Evolutionary conservation across 1,284 basidiomycete species (phyloP).

Genomic region (Ganoderma meredithae): DNA sequence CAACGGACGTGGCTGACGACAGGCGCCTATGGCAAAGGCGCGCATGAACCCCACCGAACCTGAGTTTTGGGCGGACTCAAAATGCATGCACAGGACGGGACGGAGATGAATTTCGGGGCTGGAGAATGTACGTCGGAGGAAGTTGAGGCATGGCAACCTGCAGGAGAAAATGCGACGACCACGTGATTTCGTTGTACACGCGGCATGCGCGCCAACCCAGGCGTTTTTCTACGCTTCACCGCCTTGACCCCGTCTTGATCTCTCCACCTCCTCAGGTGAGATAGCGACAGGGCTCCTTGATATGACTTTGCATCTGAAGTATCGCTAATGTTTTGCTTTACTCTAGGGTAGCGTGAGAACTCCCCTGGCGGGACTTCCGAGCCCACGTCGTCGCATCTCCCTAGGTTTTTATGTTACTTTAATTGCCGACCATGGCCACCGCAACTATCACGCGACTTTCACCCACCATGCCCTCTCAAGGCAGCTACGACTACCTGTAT

Average conservation of each 20-base stretch:
- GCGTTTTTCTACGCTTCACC: background rate
- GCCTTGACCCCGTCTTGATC: background rate
- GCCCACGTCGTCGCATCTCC: slow-evolving; percentile 1
- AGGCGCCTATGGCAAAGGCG: background rate
- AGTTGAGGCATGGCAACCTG: slow-evolving; percentile 4
- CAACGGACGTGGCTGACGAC: background rate
- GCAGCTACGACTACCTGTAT: slow-evolving; percentile 11
- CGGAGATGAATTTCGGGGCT: background rate
- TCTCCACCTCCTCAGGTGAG: background rate
- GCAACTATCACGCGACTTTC: slow-evolving; percentile 6
- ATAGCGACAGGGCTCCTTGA: background rate
- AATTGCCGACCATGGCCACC: slow-evolving; percentile 8
- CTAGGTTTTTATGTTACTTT: slow-evolving; percentile 6
- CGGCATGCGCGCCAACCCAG: background rate
- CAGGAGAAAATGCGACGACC: background rate
- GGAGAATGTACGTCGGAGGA: background rate
- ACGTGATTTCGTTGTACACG: slow-evolving; percentile 1
- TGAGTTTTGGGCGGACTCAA: background rate
- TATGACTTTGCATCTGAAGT: background rate
- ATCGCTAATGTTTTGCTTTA: background rate
- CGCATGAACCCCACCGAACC: background rate
- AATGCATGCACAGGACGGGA: background rate
- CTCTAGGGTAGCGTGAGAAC: background rate
- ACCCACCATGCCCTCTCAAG: slow-evolving; percentile 4
- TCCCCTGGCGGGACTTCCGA: background rate